A percentile compares a stretch with the other conserved stretches of the same genome.
These are phyloP conservation scores for Pseudofabraea citricarpa DNA, from an alignment of 2,329 filamentous ascomycete species.

Conservation along the genomic window DNA sequence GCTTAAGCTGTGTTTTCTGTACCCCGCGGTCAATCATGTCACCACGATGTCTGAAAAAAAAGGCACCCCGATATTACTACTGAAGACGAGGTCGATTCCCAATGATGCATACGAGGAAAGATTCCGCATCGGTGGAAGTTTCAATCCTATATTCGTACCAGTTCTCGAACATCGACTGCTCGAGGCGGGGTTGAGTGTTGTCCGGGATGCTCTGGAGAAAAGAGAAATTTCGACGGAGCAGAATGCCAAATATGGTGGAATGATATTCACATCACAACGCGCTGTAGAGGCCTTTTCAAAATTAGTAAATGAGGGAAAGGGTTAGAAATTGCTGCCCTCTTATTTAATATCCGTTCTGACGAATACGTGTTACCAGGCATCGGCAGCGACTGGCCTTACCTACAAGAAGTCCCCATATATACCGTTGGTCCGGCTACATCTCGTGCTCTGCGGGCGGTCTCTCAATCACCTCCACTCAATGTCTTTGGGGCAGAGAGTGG, in stretches of 20 bases:
- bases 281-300: conserved; percentile 73
- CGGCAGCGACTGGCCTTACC: conserved; percentile 41
- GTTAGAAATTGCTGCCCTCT: too few species aligned
- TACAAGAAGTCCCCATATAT: conserved; percentile 60
- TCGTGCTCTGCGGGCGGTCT: conserved; percentile 60
- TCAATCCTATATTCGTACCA: conserved; percentile 67
- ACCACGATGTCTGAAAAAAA: conserved; percentile 12
- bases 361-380: conserved; percentile 8
- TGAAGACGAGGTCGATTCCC: conserved; percentile 73
- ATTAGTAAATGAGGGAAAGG: conserved; percentile 46
- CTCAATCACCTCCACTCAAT: conserved; percentile 45
- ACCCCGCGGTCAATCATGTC: conserved; percentile 8
- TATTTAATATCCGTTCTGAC: too few species aligned
- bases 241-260: conserved; percentile 57
- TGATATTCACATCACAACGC: conserved; percentile 80
- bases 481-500: conserved; percentile 80
- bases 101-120: conserved; percentile 68
- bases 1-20: neutral
- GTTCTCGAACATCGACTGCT: conserved; percentile 70
- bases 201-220: conserved; percentile 45
- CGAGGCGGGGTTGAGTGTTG: conserved; percentile 48
- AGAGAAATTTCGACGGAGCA: conserved; percentile 33
- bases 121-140: conserved; percentile 46
- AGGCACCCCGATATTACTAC: conserved; percentile 55
- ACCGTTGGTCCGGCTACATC: conserved; percentile 79